Percentiles rank a stretch among this genome's conserved stretches.
These are phyloP conservation scores for Saraca asoca DNA, from an alignment of 331 rosid genomes.

Conservation along the genomic window DNA sequence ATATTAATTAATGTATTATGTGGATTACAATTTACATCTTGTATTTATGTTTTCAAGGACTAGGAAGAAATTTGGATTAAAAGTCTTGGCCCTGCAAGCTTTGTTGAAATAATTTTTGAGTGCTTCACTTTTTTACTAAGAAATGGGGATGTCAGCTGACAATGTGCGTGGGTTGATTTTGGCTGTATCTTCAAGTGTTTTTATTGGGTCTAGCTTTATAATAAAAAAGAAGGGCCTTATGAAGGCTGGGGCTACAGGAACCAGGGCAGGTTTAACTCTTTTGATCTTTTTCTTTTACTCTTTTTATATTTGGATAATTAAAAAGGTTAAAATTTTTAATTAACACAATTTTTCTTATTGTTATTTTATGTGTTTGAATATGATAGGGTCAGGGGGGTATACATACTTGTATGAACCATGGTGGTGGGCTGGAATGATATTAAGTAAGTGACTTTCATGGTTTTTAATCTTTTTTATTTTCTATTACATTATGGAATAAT, in stretches of 20 bases:
- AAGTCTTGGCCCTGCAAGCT: slow-evolving; percentile 62
- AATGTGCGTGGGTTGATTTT: slow-evolving; percentile 66
- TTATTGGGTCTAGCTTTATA: slow-evolving; percentile 89
- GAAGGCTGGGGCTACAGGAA: slow-evolving; percentile 63
- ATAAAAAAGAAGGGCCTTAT: slow-evolving; percentile 84
- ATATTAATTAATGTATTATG: too few relatives aligned
- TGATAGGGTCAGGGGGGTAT: slow-evolving; percentile 79
- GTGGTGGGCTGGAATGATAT: slow-evolving; percentile 94
- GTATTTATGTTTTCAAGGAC: too few relatives aligned
- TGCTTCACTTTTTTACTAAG: slow-evolving; percentile 18
- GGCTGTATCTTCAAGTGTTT: slow-evolving; percentile 84
- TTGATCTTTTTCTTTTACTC: too few relatives aligned
- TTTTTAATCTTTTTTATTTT: too few relatives aligned
- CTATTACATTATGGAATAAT: not conserved
- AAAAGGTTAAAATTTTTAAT: not conserved
- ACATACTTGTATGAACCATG: slow-evolving; percentile 70
- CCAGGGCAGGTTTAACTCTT: slow-evolving; percentile 70
- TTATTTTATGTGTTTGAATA: slow-evolving; percentile 2
- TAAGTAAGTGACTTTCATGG: slow-evolving; percentile 60
- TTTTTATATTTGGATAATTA: too few relatives aligned
- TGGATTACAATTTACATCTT: not conserved
- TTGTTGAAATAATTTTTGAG: not conserved
- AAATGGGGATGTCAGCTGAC: slow-evolving; percentile 69
- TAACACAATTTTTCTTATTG: not conserved
- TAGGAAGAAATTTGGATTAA: slow-evolving; percentile 33